Evolutionary conservation across 257 asterid species (phyloP), one percentile per base, ranked within the genome.

Genomic region (Orobanche coerulescens): DNA sequence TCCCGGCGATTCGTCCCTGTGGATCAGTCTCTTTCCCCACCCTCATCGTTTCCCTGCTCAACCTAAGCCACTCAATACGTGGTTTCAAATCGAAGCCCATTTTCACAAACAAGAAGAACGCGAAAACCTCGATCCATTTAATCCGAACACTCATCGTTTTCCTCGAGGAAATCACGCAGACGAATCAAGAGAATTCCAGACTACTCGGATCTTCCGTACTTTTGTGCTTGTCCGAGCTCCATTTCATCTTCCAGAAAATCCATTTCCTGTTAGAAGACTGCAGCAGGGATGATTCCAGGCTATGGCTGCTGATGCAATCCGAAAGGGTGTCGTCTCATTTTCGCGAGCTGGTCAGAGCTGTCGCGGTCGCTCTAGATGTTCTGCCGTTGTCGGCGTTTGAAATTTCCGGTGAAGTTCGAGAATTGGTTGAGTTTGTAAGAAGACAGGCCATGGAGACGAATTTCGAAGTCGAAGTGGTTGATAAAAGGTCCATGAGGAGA

Each of bases 1-100:
- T 83, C 44, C 97, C 92, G 86, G 97, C 96, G 4, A 64, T 84
- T 58, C 90, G 94, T 60, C 92, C 96, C 0, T 70, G 86, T 61
- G 95, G 82, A 68, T 72, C 82, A 0, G 80, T 85, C 0, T 70
- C 85, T 6, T 68, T 74, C 22, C 23, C 78, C 37, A 71, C 44
- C 60, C 80, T 92, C 1, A 39, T 88, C 28, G 0, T 73, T 40
- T 84, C 95, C 0, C 59, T 92, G 59, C 70, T 84, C 40, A 61
- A 34, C 7, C 53, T 88, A n/a, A 72, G 80, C 28, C 80, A 34
- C 37, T 61, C 60, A 1, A 86, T 92, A 48, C 43, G 76, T 51
- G 24, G 15, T 12, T 81, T 69, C 76, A 92, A 83, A 66, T 76
- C 94, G 0, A 78, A 23, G 58, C 62, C 76, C 0, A 37, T 82